Percentiles rank a stretch among this genome's conserved stretches.
phyloP scores from a whole-genome alignment of 1,284 basidiomycete species.

The Bjerkandera adusta region DNA sequence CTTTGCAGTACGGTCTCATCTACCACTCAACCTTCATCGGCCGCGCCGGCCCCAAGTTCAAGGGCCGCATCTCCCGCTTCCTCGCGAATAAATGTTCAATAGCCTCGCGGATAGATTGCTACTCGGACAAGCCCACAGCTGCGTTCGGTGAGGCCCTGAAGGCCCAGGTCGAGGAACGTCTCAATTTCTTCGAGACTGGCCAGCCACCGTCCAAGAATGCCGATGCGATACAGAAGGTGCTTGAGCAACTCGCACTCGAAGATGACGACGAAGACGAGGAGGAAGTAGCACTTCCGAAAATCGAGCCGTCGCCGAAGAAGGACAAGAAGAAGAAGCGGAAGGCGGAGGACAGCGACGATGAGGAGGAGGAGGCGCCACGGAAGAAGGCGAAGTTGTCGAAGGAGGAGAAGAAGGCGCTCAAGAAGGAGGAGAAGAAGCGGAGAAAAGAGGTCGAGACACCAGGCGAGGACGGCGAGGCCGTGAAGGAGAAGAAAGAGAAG shows the following conservation, averaged over 20 bases:
- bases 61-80: conserved; percentile 97
- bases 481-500: conserved; percentile 30
- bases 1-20: conserved; percentile 80
- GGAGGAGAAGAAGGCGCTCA: conserved; percentile 81
- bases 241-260: conserved; percentile 76
- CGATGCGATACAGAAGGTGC: conserved; percentile 86
- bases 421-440: conserved; percentile 69
- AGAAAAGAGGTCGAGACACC: conserved; percentile 42
- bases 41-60: conserved; percentile 92
- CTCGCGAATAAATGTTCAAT: conserved; percentile 99
- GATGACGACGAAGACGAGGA: conserved; percentile 67
- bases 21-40: conserved; percentile 97
- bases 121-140: conserved; percentile 84
- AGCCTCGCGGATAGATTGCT: conserved; percentile 97
- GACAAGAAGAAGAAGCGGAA: conserved; percentile 59
- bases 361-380: conserved; percentile 51
- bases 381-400: conserved; percentile 79
- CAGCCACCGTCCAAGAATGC: conserved; percentile 82
- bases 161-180: conserved; percentile 93
- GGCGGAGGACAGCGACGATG: conserved; percentile 58
- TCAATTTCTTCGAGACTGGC: conserved; percentile 93
- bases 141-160: conserved; percentile 96
- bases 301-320: conserved; percentile 52
- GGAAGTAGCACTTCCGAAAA: conserved; percentile 49
- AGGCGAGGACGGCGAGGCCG: conserved; percentile 32